Evolutionary conservation across 192 early-diverging fungal genomes (phyloP).

Genomic region (Coemansia sp.): DNA sequence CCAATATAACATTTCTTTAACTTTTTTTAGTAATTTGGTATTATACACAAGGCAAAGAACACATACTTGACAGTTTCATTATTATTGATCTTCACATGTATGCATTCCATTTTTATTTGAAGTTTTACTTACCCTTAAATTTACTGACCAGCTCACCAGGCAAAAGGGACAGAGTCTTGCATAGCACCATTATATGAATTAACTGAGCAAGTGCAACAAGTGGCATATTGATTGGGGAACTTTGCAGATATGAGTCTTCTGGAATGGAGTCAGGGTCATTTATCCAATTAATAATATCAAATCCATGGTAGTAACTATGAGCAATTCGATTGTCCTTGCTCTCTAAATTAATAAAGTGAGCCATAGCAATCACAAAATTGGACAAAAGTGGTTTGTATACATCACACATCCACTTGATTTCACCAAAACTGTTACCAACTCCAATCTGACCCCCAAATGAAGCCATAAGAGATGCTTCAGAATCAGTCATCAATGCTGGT

Average conservation of each 20-base stretch:
- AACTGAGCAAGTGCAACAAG: constrained; percentile 90
- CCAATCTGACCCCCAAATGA: constrained; percentile 95
- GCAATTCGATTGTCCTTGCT: constrained; percentile 53
- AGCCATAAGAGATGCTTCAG: constrained; percentile 54
- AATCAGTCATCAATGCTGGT: too few species aligned
- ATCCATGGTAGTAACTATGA: constrained; percentile 58
- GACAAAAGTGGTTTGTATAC: constrained; percentile 71
- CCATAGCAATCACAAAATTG: constrained; percentile 69
- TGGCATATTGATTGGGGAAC: constrained; percentile 71
- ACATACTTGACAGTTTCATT: too few species aligned
- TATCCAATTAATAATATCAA: constrained; percentile 81
- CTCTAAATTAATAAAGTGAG: constrained; percentile 57
- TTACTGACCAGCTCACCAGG: constrained; percentile 33
- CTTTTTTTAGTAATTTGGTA: too few species aligned
- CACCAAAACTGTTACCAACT: constrained; percentile 76
- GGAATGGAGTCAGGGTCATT: constrained; percentile 63
- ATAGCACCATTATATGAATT: constrained; percentile 70
- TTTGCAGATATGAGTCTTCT: constrained; percentile 64
- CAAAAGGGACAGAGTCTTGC: constrained; percentile 56
- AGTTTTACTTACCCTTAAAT: constrained; percentile 33
- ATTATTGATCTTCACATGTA: background rate
- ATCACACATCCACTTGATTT: constrained; percentile 66
- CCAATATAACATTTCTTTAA: too few species aligned
- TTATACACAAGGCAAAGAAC: too few species aligned
- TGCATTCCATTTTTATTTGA: too few species aligned